Base-by-base conservation (phyloP, 345 rosid genomes). In the Syzygium oleosum region DNA sequence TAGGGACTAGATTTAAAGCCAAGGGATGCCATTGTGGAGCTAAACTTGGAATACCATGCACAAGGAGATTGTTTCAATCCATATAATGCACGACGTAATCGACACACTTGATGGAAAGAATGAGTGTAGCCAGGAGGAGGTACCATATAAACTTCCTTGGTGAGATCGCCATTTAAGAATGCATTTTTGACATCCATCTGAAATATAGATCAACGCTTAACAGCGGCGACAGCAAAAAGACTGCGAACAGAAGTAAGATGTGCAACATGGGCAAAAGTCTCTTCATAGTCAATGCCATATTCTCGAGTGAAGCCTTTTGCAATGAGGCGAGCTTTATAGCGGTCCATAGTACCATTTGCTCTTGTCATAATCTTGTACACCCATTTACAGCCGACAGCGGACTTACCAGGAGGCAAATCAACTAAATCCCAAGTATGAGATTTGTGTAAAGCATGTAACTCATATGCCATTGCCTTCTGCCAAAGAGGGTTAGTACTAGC, bases 321-420 rank as follows among this genome's bases (percentile, higher is more conserved):
- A 11, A 65, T 22, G 16, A 15, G 41, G 4, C 12, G 0, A 65
- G 41, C 41, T 65, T 65, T 65, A 21, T 29, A 65, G 17, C 1
- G 0, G 9, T 65, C 12, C 22, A 65, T 1, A 29, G 11, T 65
- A 65, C 41, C 41, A 65, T 65, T 0, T 31, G 41, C 22, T 22
- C 16, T 65, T 15, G 9, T 31, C 2, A 29, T 14, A 31, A 65
- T 65, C 21, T 65, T 65, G 17, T 65, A 65, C 31, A 15, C 78
- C 7, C 1, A 43, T 43, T 6, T 6, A 43, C 46, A 29, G 15
- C 22, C 5, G 15, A 65, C 9, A 29, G 0, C 1, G 1, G 22
- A 65, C 21, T 29, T 65, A 29, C 2, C 5, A 15, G 3, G 78
- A 65, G 9, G 41, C 10, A 65, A 15, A 29, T 15, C 4, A 59